Conservation (phyloP, 495 filamentous ascomycete genomes). For the Aspergillus avenaceus region DNA sequence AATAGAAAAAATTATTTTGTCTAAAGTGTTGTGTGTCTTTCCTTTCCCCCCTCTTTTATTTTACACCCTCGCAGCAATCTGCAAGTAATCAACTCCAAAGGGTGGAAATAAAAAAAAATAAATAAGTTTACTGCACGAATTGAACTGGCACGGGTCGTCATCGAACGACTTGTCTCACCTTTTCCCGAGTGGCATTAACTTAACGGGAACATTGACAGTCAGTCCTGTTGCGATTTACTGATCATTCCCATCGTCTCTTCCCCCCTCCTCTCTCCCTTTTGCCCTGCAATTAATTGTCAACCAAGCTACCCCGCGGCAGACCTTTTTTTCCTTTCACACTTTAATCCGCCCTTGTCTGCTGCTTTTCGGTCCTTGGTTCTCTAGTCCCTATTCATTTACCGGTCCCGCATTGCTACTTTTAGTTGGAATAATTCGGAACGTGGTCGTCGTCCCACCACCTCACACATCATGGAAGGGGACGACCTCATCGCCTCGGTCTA, state of each 20-base stretch:
- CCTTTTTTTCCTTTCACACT: not conserved
- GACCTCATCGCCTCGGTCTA: conserved; percentile 82
- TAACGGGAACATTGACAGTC: conserved; percentile 2
- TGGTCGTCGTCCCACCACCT: conserved; percentile 10
- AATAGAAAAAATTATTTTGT: too few species aligned
- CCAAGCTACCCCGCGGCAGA: not conserved
- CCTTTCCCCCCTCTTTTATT: not conserved
- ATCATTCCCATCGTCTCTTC: not conserved
- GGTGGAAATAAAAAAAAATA: too few species aligned
- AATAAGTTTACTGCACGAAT: not conserved
- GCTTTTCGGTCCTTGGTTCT: not conserved
- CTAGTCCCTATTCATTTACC: too few species aligned
- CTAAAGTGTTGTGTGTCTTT: not conserved
- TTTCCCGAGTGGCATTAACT: conserved; percentile 32
- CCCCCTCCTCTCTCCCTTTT: conserved; percentile 7
- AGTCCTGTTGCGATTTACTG: conserved; percentile 6
- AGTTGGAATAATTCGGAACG: not conserved
- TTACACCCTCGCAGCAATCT: not conserved
- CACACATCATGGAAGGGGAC: conserved; percentile 53
- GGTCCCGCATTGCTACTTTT: conserved; percentile 1
- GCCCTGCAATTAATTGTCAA: not conserved
- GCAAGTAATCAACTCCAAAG: too few species aligned
- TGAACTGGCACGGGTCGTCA: not conserved
- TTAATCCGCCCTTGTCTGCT: not conserved
- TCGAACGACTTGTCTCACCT: conserved; percentile 17